Base-by-base conservation (phyloP, 306 rosid species). In the Quercus dentata region DNA sequence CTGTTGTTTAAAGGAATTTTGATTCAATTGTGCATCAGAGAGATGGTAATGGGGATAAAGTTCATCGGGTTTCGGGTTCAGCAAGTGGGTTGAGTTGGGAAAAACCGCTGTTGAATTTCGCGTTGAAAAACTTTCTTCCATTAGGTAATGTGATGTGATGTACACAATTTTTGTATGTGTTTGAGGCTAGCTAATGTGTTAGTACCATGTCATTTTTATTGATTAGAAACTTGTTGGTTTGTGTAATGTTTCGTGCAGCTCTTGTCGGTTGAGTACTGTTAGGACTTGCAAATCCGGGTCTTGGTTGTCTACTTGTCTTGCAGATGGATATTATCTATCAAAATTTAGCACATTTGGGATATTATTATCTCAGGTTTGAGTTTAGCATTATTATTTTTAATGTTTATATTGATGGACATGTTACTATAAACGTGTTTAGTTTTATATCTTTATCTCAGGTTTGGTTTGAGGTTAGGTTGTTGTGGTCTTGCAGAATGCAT, bases 331-430 rank as follows among this genome's bases (percentile, higher is more conserved):
- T 78, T 80, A 82, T 74, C 79, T 94, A 79, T 92, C 99, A 6
- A 94, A 92, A 82, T 74, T 94, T 80, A 86, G 94, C 82, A 93
- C 99, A 0, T 85, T 91, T 78, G 97, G 92, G 75, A 87, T 92
- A 77, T 94, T 81, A 54, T 94, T 58, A 82, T 92, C 78, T 88
- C 99, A 87, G 97, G 99, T 94, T 80, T 71, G 86, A 74, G 23
- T 82, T 68, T 31, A 19, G 51, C 5, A 77, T 28, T 61, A 52
- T 20, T 15, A 13, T 31, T 14, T 76, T 58, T 62, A 18, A 49
- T 62, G 63, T 7, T 59, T 64, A 25, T 28, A 62, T 58, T 3
- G 63, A 57, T 80, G 13, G 71, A 56, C 25, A 69, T 28, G 71
- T 79, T 56, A 63, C 67, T 12, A 58, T 63, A 28, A 57, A 74